phyloP scores from a whole-genome alignment of 176 grass and related monocot species.

The Raddia distichophylla region DNA sequence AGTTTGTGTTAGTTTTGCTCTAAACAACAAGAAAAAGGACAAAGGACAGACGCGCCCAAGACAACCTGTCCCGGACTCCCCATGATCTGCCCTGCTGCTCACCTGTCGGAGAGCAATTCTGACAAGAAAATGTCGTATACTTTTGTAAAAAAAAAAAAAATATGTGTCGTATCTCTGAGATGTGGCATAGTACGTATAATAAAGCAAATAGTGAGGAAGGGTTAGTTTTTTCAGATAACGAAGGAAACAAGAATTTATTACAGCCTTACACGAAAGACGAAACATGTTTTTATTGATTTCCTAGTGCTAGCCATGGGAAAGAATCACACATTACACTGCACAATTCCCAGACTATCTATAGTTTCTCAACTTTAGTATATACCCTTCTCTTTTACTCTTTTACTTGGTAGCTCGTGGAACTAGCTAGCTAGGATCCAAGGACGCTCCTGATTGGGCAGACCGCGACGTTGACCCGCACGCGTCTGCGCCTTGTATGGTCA shows the following conservation, averaged over 20 bases:
- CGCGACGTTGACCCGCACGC: neutral
- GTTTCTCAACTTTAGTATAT: neutral
- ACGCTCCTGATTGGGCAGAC: conserved; percentile 16
- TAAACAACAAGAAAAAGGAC: too few species aligned
- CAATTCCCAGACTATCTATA: neutral
- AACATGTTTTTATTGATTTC: neutral
- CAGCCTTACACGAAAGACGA: too few species aligned
- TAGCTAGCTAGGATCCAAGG: neutral
- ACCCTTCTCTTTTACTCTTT: too few species aligned
- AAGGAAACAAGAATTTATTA: too few species aligned
- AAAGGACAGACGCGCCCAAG: too few species aligned
- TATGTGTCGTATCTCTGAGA: neutral
- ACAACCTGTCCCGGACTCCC: too few species aligned
- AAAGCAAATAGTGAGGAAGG: neutral
- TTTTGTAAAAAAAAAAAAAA: too few species aligned
- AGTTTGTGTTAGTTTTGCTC: too few species aligned
- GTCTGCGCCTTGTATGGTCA: conserved; percentile 26
- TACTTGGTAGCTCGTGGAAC: neutral
- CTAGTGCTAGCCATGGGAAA: neutral
- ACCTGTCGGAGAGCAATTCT: too few species aligned
- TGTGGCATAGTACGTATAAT: neutral
- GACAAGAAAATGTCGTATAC: neutral
- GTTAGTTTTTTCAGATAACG: too few species aligned
- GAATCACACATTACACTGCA: neutral
- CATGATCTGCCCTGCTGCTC: too few species aligned